Conservation (phyloP, 768 basidiomycete species). For the Suillus subalutaceus region DNA sequence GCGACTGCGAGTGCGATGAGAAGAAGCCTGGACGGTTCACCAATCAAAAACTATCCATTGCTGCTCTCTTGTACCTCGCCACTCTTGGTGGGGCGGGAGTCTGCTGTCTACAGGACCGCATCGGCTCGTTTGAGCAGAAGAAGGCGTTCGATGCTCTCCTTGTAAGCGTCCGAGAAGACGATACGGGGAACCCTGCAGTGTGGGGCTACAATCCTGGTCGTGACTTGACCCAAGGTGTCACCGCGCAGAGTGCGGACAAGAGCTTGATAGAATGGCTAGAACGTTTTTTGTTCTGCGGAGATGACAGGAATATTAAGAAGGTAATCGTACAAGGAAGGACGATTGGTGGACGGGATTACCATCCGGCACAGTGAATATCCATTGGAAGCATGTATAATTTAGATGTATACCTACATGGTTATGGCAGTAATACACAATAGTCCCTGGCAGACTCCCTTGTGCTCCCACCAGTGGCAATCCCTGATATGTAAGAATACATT, state of each 20-base stretch:
- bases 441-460: not conserved
- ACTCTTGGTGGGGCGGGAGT: conserved; percentile 90
- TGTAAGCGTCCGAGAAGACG: conserved; percentile 55
- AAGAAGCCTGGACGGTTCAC: conserved; percentile 38
- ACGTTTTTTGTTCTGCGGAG: conserved; percentile 84
- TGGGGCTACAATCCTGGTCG: conserved; percentile 41
- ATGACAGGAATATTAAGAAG: conserved; percentile 77
- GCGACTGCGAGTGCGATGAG: conserved; percentile 1
- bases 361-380: not conserved
- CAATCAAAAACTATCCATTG: conserved; percentile 66
- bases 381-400: not conserved
- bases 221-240: conserved; percentile 37
- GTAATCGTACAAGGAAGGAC: conserved; percentile 85
- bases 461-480: not conserved
- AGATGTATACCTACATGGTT: not conserved
- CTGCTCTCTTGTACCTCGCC: conserved; percentile 85
- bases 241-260: conserved; percentile 29
- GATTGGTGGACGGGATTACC: conserved; percentile 67
- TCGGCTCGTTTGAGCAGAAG: conserved; percentile 79
- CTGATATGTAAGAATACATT: conserved; percentile 10
- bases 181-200: conserved; percentile 57
- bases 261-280: conserved; percentile 66
- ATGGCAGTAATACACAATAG: not conserved
- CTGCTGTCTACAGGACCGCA: conserved; percentile 64
- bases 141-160: conserved; percentile 92